These are phyloP conservation scores for Xylariaceae sp. DNA, from an alignment of 2,329 filamentous ascomycete genomes.

Conservation along the genomic window DNA sequence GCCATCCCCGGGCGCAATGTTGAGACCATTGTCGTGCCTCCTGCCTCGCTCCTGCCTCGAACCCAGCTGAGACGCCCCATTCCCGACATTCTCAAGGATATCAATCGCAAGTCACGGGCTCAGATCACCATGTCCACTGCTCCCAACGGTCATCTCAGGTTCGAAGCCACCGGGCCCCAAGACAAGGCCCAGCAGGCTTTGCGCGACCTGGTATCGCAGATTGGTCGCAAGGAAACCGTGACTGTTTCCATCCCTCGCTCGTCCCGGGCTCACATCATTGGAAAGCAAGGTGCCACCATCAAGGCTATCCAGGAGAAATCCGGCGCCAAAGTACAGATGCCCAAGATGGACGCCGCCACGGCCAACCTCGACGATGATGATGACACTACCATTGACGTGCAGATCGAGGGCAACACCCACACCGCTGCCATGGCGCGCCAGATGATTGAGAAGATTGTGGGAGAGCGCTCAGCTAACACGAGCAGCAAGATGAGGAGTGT, in stretches of 20 bases:
- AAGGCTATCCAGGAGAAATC: slow-evolving; percentile 87
- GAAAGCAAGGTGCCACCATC: slow-evolving; percentile 84
- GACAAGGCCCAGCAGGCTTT: slow-evolving; percentile 84
- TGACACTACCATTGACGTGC: slow-evolving; percentile 78
- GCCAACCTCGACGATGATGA: slow-evolving; percentile 65
- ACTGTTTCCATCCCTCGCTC: slow-evolving; percentile 80
- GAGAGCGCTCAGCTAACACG: slow-evolving; percentile 78
- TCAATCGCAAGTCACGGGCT: slow-evolving; percentile 89
- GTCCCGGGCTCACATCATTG: slow-evolving; percentile 86
- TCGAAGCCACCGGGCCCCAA: slow-evolving; percentile 80
- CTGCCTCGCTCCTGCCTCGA: slow-evolving; percentile 73
- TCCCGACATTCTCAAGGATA: slow-evolving; percentile 80
- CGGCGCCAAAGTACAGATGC: slow-evolving; percentile 86
- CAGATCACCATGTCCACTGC: slow-evolving; percentile 74
- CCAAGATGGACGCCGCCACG: slow-evolving; percentile 68
- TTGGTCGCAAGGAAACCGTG: slow-evolving; percentile 73
- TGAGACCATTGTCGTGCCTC: slow-evolving; percentile 71
- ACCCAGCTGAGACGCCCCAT: slow-evolving; percentile 81
- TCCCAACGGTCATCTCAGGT: slow-evolving; percentile 70
- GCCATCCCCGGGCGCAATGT: slow-evolving; percentile 79
- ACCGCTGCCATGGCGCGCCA: slow-evolving; percentile 80
- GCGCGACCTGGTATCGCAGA: slow-evolving; percentile 82
- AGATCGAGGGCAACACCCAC: slow-evolving; percentile 87
- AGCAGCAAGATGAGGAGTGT: slow-evolving; percentile 80
- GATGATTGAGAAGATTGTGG: slow-evolving; percentile 83